Percentiles rank a stretch among this genome's conserved stretches.
phyloP scores from a whole-genome alignment of 1,284 basidiomycete genomes.

The Anthracocystis panici-leucophaei region DNA sequence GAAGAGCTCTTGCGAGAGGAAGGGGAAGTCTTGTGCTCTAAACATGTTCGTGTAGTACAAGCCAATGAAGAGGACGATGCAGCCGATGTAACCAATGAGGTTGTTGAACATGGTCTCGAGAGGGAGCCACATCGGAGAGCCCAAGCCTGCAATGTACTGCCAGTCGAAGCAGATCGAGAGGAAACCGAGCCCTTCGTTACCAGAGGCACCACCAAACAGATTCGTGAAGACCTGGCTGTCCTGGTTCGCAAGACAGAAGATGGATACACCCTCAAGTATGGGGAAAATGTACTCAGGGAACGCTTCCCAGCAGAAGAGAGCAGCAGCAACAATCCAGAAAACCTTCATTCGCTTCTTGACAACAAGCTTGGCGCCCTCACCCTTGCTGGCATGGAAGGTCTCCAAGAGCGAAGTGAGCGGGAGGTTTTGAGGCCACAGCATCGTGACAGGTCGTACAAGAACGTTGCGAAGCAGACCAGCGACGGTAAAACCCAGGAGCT shows the following conservation, averaged over 20 bases:
- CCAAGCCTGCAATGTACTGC: constrained; percentile 41
- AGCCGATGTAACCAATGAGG: constrained; percentile 29
- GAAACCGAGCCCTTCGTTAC: constrained; percentile 45
- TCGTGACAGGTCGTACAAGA: constrained; percentile 36
- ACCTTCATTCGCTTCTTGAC: constrained; percentile 75
- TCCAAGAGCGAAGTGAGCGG: constrained; percentile 60
- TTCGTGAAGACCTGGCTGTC: constrained; percentile 38
- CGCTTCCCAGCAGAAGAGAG: constrained; percentile 48
- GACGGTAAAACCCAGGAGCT: constrained; percentile 77
- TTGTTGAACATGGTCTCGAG: constrained; percentile 41
- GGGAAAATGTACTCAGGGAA: constrained; percentile 73
- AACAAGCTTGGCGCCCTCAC: constrained; percentile 60
- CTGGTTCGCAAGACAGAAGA: constrained; percentile 71
- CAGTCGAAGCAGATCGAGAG: constrained; percentile 44
- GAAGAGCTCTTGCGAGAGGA: constrained; percentile 40
- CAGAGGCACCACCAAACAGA: constrained; percentile 41
- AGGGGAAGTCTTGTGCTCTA: constrained; percentile 38
- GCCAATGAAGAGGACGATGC: constrained; percentile 38
- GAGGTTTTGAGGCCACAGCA: constrained; percentile 69
- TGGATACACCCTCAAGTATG: constrained; percentile 64
- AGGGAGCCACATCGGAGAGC: constrained; percentile 37
- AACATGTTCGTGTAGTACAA: constrained; percentile 45
- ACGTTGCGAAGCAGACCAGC: constrained; percentile 66
- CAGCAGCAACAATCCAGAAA: constrained; percentile 73
- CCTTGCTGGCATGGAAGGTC: constrained; percentile 53